Conservation (phyloP, 331 rosid genomes). For the Phaseolus coccineus region DNA sequence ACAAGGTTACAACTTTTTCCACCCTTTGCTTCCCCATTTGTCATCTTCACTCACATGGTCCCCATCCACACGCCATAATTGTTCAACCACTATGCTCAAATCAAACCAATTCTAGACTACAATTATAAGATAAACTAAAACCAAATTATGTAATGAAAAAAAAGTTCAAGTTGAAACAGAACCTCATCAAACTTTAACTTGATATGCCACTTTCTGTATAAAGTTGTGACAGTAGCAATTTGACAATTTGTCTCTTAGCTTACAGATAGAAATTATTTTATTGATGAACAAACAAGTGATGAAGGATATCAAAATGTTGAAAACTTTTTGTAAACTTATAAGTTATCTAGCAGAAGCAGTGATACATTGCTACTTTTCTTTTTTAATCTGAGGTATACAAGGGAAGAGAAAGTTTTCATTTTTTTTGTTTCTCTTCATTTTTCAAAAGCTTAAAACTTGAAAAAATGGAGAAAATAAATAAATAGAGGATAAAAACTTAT, state of each 20-base stretch:
- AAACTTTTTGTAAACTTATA: neutral
- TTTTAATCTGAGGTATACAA: no score
- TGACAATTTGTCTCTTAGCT: neutral
- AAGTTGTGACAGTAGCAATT: constrained; percentile 4
- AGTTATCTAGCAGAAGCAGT: neutral
- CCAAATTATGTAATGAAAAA: neutral
- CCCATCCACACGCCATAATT: constrained; percentile 4
- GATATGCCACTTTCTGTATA: constrained; percentile 2
- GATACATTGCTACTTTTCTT: neutral
- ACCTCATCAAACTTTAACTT: constrained; percentile 2
- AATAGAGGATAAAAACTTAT: no score
- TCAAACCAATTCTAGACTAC: neutral
- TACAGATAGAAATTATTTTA: neutral
- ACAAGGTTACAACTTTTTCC: neutral
- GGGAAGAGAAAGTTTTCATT: no score
- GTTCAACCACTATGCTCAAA: neutral
- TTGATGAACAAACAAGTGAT: neutral
- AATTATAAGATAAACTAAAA: neutral
- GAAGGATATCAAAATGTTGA: neutral
- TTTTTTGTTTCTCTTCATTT: no score
- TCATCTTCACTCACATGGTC: constrained; percentile 19
- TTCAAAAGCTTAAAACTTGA: no score
- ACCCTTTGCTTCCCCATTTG: neutral
- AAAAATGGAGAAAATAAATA: no score
- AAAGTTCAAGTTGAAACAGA: neutral